Conservation (phyloP, 371 early-diverging fungal species). For the Chytridium lagenaria region DNA sequence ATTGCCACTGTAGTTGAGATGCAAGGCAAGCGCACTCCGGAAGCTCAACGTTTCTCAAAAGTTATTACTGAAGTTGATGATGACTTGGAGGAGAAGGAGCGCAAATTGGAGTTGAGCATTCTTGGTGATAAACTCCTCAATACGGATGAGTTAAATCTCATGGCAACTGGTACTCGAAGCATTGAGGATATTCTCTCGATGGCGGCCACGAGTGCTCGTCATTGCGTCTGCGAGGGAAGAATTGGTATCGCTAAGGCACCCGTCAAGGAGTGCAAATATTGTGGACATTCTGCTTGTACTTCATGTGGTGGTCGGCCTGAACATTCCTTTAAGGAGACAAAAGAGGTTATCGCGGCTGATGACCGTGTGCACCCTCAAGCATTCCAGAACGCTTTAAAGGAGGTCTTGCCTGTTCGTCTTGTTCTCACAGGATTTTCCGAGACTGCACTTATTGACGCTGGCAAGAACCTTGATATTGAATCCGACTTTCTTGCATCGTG, state of each 20-base stretch:
- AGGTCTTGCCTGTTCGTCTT: slow-evolving; percentile 39
- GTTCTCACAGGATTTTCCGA: slow-evolving; percentile 29
- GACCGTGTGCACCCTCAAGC: slow-evolving; percentile 23
- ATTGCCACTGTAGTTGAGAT: not conserved
- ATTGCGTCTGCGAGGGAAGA: slow-evolving; percentile 50
- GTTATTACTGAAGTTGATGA: not conserved
- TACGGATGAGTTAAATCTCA: not conserved
- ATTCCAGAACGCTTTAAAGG: slow-evolving; percentile 34
- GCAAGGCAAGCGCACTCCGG: not conserved
- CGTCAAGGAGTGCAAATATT: slow-evolving; percentile 40
- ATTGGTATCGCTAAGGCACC: slow-evolving; percentile 16
- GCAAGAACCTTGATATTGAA: not conserved
- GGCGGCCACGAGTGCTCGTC: slow-evolving; percentile 34
- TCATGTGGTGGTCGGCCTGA: slow-evolving; percentile 49
- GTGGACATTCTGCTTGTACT: slow-evolving; percentile 39
- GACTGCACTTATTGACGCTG: slow-evolving; percentile 17
- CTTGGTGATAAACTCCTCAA: slow-evolving; percentile 4
- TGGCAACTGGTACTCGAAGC: not conserved
- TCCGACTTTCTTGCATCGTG: slow-evolving; percentile 18
- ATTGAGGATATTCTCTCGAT: slow-evolving; percentile 26
- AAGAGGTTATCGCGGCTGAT: slow-evolving; percentile 3
- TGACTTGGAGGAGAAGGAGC: not conserved
- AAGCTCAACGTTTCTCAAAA: not conserved
- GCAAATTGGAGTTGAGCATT: not conserved
- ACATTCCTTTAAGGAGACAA: slow-evolving; percentile 35